Evolutionary conservation across 495 filamentous ascomycete genomes (phyloP).

Genomic region (Haplographium delicatum): DNA sequence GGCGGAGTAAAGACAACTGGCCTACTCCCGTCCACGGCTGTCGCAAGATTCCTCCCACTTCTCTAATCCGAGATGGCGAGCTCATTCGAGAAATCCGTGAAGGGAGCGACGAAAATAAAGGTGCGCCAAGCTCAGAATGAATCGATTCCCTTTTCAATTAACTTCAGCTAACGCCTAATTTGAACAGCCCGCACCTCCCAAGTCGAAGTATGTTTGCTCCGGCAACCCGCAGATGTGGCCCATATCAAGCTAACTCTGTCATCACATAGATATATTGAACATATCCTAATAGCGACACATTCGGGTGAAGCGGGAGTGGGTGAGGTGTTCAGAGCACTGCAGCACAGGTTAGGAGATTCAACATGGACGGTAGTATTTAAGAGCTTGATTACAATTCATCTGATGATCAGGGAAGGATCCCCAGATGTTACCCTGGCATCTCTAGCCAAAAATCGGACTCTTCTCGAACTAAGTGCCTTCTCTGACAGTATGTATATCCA

Average conservation of each 20-base stretch:
- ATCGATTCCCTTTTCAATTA: conserved; percentile 3
- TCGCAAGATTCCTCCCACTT: conserved; percentile 7
- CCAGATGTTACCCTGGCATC: conserved; percentile 82
- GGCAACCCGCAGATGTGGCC: neutral
- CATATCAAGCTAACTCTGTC: conserved; percentile 7
- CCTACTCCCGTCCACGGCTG: conserved; percentile 6
- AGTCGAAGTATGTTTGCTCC: conserved; percentile 61
- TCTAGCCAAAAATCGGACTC: conserved; percentile 74
- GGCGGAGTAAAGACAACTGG: neutral
- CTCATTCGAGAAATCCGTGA: conserved; percentile 88
- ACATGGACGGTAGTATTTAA: conserved; percentile 99
- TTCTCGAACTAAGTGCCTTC: conserved; percentile 83
- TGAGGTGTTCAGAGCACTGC: conserved; percentile 89
- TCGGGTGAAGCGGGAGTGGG: conserved; percentile 92
- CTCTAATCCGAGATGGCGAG: conserved; percentile 52
- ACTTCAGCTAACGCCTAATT: conserved; percentile 8
- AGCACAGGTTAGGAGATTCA: conserved; percentile 82
- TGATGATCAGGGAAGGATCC: conserved; percentile 96
- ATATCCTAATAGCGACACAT: conserved; percentile 93
- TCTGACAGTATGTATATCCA: conserved; percentile 69
- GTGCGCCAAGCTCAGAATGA: too few relatives aligned
- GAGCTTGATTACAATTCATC: conserved; percentile 85
- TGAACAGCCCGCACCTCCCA: conserved; percentile 82
- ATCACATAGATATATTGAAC: conserved; percentile 71
- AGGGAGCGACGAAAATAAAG: conserved; percentile 93